phyloP scores from a whole-genome alignment of 2,329 filamentous ascomycete genomes.

The Fusarium sp. region DNA sequence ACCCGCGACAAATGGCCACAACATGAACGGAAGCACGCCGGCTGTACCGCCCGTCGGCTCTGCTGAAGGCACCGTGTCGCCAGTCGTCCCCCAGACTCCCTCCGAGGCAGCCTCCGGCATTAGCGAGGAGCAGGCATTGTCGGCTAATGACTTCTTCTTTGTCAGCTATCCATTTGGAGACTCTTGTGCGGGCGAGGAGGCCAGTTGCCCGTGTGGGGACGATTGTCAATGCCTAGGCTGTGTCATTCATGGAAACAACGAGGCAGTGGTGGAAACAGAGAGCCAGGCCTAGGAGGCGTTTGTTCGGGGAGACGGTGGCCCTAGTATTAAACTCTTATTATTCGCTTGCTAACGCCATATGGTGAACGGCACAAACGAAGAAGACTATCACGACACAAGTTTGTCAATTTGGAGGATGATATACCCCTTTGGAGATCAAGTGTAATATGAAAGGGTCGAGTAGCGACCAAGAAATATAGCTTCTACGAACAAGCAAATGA shows the following conservation, averaged over 20 bases:
- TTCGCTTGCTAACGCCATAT: background rate
- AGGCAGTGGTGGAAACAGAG: slow-evolving; percentile 14
- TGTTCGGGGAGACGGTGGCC: background rate
- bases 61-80: slow-evolving; percentile 50
- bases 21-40: slow-evolving; percentile 27
- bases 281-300: slow-evolving; percentile 10
- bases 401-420: slow-evolving; percentile 18
- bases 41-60: slow-evolving; percentile 20
- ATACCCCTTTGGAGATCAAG: slow-evolving; percentile 28
- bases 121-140: slow-evolving; percentile 63
- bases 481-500: background rate
- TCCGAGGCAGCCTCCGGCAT: slow-evolving; percentile 58
- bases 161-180: slow-evolving; percentile 64
- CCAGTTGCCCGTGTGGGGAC: slow-evolving; percentile 67
- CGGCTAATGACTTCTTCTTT: slow-evolving; percentile 68
- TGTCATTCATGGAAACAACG: slow-evolving; percentile 59
- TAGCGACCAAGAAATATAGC: background rate
- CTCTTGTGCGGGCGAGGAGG: slow-evolving; percentile 60
- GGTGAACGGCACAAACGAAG: background rate
- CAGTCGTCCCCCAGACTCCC: slow-evolving; percentile 58
- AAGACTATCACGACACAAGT: background rate
- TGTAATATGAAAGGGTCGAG: slow-evolving; percentile 1
- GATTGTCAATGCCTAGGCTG: slow-evolving; percentile 69
- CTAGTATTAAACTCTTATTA: background rate
- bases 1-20: slow-evolving; percentile 29